Evolutionary conservation across 805 yeast genomes (phyloP), one percentile per base, ranked within the genome.

Genomic region (Wickerhamiella galacta): DNA sequence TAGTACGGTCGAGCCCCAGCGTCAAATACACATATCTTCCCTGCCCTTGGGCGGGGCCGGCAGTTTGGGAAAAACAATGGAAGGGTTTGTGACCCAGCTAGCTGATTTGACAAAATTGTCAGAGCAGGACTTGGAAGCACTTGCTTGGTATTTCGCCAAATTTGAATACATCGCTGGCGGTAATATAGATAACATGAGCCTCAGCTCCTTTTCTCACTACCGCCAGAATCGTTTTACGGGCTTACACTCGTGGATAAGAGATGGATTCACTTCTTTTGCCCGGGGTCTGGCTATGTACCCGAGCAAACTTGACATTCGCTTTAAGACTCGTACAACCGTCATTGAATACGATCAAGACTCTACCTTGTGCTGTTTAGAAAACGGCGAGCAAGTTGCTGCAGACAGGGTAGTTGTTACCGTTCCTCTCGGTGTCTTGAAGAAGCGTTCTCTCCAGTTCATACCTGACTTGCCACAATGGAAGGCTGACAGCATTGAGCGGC

Each of bases 381-480:
- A 57, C 33, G 63, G 63, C 4, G 62, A 57, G 32, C 48, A 43
- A n/a, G 47, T 60, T n/a, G 35, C 43, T 1, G 63, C 61, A 4
- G 63, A 60, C 35, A 46, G 57, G 8, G 57, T 53, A 3, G 47
- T 59, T 1, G 46, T 56, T 16, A 57, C 63, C 4, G 53, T 56
- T 4, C 65, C 65, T 1, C 45, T 60, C 3, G 64, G 64, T 0
- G 60, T 59, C 4, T 43, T 60, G 32, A 60, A 60, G 40, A 48
- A 48, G 14, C 47, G 60, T 6, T 35, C 48, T 7, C 40, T 60
- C 19, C 58, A 55, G 40, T 60, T 60, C 31, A 52, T 53, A 18
- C 65, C 65, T 2, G 61, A 57, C 25, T 37, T 60, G 10, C 64
- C 64, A 8, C 56, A 53, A 26, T 51, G 58, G 56, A 60, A 60